Percentiles rank a stretch among this genome's conserved stretches.
These are phyloP conservation scores for Diplosphaera chodatii DNA, from an alignment of 139 green algal species.

Conservation along the genomic window DNA sequence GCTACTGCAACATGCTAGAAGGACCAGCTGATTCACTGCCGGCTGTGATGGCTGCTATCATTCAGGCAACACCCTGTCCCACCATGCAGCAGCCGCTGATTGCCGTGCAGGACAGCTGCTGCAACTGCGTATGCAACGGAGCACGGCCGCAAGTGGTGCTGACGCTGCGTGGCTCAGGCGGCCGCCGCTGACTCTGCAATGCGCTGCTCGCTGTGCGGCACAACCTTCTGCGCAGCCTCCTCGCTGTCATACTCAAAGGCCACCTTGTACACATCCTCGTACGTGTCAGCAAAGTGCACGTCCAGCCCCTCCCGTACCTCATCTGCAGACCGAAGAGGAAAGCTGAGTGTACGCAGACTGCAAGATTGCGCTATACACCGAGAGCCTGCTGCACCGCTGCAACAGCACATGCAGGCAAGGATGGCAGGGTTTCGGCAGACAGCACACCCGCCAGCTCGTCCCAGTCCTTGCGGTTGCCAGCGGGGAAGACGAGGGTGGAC, in stretches of 20 bases:
- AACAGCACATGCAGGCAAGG: not conserved
- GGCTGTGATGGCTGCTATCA: no score
- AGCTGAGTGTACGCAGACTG: not conserved
- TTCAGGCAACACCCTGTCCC: no score
- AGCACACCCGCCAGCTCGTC: slow-evolving; percentile 73
- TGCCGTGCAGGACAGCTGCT: no score
- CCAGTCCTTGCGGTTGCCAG: slow-evolving; percentile 85
- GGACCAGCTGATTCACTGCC: no score
- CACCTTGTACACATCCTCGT: slow-evolving; percentile 80
- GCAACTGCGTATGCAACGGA: no score
- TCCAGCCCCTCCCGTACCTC: slow-evolving; percentile 80
- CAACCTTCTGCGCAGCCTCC: not conserved
- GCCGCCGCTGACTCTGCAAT: not conserved
- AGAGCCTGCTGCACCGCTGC: no score
- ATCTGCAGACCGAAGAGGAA: slow-evolving; percentile 13
- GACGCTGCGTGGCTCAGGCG: no score
- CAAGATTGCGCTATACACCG: no score
- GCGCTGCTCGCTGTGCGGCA: not conserved
- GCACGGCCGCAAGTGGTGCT: no score
- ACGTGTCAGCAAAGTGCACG: slow-evolving; percentile 77
- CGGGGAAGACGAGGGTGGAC: slow-evolving; percentile 71
- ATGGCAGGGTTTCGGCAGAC: not conserved
- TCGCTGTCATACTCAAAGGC: slow-evolving; percentile 42
- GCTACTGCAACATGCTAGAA: no score
- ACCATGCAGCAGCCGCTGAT: no score